Conservation (phyloP, 768 basidiomycete species). For the Psilocybe azurescens region DNA sequence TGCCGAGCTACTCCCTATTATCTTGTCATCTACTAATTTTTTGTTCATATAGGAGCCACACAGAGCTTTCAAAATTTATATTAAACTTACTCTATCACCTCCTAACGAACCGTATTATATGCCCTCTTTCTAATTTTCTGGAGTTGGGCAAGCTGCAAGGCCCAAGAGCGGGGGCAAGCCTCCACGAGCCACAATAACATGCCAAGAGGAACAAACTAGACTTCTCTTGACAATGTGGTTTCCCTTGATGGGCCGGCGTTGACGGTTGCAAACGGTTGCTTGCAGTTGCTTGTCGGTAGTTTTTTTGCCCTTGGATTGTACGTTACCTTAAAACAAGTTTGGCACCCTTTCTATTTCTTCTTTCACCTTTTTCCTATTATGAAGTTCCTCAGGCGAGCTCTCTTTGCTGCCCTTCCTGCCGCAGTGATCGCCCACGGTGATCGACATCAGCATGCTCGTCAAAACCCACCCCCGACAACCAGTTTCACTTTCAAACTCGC, state of each 20-base stretch:
- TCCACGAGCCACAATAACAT: not conserved
- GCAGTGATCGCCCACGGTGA: conserved; percentile 44
- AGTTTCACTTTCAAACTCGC: conserved; percentile 8
- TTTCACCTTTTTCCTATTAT: conserved; percentile 29
- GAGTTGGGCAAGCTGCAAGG: no score
- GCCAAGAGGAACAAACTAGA: not conserved
- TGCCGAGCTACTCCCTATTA: no score
- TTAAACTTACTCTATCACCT: no score
- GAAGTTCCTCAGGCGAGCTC: conserved; percentile 37
- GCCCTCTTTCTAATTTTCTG: no score
- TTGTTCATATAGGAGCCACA: no score
- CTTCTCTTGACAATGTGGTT: not conserved
- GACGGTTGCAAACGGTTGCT: not conserved
- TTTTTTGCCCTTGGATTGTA: not conserved
- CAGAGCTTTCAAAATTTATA: no score
- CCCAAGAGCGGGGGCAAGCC: no score
- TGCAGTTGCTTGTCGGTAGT: not conserved
- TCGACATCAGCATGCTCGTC: conserved; percentile 31
- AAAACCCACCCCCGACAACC: conserved; percentile 15
- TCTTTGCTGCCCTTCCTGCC: conserved; percentile 42
- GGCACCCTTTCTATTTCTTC: conserved; percentile 13
- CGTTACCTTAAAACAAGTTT: not conserved
- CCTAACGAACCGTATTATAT: no score
- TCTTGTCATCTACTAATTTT: no score
- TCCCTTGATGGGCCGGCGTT: not conserved